Evolutionary conservation across 163 green algal genomes (phyloP).

Genomic region (Scenedesmus sp.): DNA sequence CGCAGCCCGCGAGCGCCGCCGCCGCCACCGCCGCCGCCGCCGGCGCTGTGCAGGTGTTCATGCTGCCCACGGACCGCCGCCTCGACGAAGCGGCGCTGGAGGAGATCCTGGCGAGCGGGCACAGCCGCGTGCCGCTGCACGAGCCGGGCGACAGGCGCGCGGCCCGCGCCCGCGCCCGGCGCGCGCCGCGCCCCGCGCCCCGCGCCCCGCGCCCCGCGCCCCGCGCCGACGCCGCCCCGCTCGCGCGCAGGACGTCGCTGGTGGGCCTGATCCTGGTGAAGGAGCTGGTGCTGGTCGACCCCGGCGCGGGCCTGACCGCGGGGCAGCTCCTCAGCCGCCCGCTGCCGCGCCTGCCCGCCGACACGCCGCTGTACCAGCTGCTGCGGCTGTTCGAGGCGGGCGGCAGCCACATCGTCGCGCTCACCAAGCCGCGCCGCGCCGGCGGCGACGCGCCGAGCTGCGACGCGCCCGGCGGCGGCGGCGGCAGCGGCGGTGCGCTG

Average conservation of each 20-base stretch:
- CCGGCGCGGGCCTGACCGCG: slow-evolving; percentile 43
- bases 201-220: too few species aligned
- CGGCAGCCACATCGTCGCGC: slow-evolving; percentile 89
- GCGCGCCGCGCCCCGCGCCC: too few species aligned
- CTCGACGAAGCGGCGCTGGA: slow-evolving; percentile 78
- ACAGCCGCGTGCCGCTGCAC: slow-evolving; percentile 86
- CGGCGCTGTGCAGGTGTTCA: slow-evolving; percentile 54
- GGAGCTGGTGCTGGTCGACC: slow-evolving; percentile 66
- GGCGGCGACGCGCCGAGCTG: too few species aligned
- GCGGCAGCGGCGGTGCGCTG: slow-evolving; percentile 1
- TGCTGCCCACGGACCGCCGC: slow-evolving; percentile 55
- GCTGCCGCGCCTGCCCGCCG: slow-evolving; percentile 57
- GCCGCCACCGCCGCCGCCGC: neutral
- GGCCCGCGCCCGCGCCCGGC: neutral
- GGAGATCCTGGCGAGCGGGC: slow-evolving; percentile 79
- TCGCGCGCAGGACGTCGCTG: neutral
- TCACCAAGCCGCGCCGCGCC: slow-evolving; percentile 68
- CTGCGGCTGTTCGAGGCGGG: slow-evolving; percentile 92
- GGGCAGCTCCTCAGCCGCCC: slow-evolving; percentile 49
- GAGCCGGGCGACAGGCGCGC: slow-evolving; percentile 49
- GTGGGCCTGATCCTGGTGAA: slow-evolving; percentile 47
- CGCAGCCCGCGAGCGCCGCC: neutral
- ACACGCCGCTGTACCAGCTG: slow-evolving; percentile 88
- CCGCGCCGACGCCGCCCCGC: too few species aligned
- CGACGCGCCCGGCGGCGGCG: neutral